Base-by-base conservation (phyloP, 208 protist species). In the Crithidia bombi region DNA sequence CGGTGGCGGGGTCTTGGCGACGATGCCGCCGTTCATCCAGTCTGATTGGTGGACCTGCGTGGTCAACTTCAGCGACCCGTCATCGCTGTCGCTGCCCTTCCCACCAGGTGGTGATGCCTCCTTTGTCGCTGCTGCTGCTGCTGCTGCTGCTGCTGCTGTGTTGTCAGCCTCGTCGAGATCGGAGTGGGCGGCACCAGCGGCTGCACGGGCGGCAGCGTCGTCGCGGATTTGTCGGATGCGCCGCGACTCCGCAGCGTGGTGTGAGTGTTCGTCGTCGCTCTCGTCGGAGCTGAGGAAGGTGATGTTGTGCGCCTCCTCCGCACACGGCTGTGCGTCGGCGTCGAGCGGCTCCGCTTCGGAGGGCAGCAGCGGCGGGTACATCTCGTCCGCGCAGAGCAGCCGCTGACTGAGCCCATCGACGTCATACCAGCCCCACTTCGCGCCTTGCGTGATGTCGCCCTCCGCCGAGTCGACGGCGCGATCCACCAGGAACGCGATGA, bases 201-300 rank as follows among this genome's bases (percentile, higher is more conserved):
- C 43, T 15, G 44, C 69, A 32, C n/a, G n/a, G n/a, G 67, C 61
- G 12, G 56, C 70, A 5, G 65, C 56, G 59, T 55, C 41, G 49
- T 75, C 70, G 38, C 59, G 62, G 14, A 65, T 65, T 25, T 78
- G 58, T 47, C 71, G 62, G 26, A 73, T 78, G 23, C 77, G 79
- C 3, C 86, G 84, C 33, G 78, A 80, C 72, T 91, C 81, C 2
- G 80, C 75, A 10, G 84, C 73, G 73, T 93, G 79, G 82, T 93
- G 86, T 32, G 85, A 91, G 71, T 93, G 86, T 64, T 86, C 86
- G 25, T 62, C 82, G 59, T 93, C 86, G 74, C 87, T 93, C 36
- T 96, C 90, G 69, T 96, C 90, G 51, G 83, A 91, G 79, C 87
- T 92, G 41, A 96, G 80, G 68, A 96, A 93, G 2, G 90, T 92